These are phyloP conservation scores for Xanthoconium separans DNA, from an alignment of 1,284 basidiomycete species.

Conservation along the genomic window DNA sequence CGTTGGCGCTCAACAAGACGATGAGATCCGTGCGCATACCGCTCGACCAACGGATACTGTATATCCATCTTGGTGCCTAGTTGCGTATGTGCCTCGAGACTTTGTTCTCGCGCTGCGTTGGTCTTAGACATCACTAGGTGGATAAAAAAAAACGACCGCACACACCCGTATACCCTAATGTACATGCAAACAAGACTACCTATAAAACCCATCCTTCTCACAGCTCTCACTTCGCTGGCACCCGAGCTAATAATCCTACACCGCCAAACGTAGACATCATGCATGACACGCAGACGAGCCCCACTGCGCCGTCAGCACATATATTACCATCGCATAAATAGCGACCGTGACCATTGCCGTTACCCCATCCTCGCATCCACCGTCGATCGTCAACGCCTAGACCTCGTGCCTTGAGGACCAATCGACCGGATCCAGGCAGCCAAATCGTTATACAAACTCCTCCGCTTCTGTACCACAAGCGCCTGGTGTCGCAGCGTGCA, in stretches of 20 bases:
- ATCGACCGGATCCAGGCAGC: constrained; percentile 27
- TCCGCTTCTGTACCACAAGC: constrained; percentile 19
- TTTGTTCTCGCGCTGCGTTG: too few species aligned
- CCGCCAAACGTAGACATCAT: not conserved
- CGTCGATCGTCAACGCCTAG: too few species aligned
- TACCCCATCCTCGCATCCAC: not conserved
- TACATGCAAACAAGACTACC: constrained; percentile 1
- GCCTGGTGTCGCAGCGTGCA: constrained; percentile 24
- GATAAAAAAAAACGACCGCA: too few species aligned
- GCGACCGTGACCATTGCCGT: not conserved
- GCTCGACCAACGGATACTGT: not conserved
- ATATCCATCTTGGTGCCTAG: not conserved
- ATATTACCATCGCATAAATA: not conserved
- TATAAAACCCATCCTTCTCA: not conserved
- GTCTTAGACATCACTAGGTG: too few species aligned
- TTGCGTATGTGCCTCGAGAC: too few species aligned
- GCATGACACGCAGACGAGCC: not conserved
- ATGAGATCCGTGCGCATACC: not conserved
- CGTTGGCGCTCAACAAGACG: too few species aligned
- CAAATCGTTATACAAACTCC: constrained; percentile 16
- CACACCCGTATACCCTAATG: not conserved
- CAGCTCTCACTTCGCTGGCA: not conserved
- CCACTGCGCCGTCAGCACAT: not conserved
- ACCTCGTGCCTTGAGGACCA: constrained; percentile 4
- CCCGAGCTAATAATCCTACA: not conserved